phyloP scores from a whole-genome alignment of 2,329 filamentous ascomycete species.

The Mycosphaerella arachidis region DNA sequence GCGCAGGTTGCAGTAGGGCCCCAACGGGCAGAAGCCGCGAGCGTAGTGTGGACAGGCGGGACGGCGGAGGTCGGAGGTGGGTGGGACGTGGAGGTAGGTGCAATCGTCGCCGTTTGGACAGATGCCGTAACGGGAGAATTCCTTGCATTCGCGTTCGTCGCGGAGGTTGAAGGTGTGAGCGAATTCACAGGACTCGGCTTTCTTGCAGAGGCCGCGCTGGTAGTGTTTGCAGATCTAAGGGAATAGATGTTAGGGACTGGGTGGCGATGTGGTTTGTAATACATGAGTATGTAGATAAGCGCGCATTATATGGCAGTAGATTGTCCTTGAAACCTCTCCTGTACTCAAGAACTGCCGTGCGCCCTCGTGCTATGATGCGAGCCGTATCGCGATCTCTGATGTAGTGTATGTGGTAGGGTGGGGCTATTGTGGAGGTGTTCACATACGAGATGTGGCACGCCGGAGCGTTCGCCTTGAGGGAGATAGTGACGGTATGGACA shows the following conservation, averaged over 20 bases:
- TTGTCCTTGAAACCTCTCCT: not conserved
- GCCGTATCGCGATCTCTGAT: not conserved
- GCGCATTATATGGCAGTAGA: not conserved
- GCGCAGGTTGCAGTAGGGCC: slow-evolving; percentile 79
- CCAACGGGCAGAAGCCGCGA: slow-evolving; percentile 87
- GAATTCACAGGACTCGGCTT: slow-evolving; percentile 94
- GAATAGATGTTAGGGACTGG: not conserved
- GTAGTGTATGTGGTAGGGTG: not conserved
- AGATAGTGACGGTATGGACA: slow-evolving; percentile 79
- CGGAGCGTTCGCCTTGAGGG: slow-evolving; percentile 40
- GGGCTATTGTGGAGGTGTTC: slow-evolving; percentile 49
- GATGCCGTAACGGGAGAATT: slow-evolving; percentile 88
- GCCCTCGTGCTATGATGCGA: not conserved
- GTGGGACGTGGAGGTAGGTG: slow-evolving; percentile 52
- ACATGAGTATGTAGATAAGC: not conserved
- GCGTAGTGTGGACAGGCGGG: slow-evolving; percentile 81
- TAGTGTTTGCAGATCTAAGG: slow-evolving; percentile 56
- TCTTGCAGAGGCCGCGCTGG: slow-evolving; percentile 95
- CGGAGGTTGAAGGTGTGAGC: slow-evolving; percentile 97
- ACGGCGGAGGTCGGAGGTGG: slow-evolving; percentile 55
- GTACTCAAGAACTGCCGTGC: not conserved
- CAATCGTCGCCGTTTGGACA: slow-evolving; percentile 98
- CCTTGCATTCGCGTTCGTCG: slow-evolving; percentile 98
- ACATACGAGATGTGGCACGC: slow-evolving; percentile 66
- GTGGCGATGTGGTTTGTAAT: not conserved